Evolutionary conservation across 345 rosid species (phyloP).

Genomic region (Ailanthus altissimus): DNA sequence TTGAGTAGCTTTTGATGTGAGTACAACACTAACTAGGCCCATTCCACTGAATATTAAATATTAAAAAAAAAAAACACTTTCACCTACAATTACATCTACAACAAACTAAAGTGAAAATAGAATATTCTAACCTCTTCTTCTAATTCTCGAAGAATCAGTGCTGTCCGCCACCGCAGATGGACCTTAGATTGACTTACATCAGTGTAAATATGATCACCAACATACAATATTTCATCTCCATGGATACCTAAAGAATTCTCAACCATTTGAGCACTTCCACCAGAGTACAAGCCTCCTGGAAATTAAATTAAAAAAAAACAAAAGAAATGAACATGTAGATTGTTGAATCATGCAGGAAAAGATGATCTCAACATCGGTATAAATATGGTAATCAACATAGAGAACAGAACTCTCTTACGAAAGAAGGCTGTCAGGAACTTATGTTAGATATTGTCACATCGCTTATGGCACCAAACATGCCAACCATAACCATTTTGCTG

Average conservation of each 20-base stretch:
- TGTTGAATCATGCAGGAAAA: conserved; percentile 10
- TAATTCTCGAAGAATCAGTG: conserved; percentile 87
- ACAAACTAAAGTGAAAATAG: background rate
- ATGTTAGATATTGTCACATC: background rate
- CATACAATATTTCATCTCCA: conserved; percentile 95
- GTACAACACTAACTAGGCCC: background rate
- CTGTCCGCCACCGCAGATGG: conserved; percentile 93
- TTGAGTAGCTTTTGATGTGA: background rate
- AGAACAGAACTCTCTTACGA: background rate
- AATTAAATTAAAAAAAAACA: conserved; percentile 20
- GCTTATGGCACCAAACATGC: background rate
- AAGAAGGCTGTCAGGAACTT: background rate
- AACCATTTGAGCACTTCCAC: conserved; percentile 97
- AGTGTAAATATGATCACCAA: conserved; percentile 95
- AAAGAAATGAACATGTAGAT: background rate
- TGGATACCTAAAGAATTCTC: conserved; percentile 84
- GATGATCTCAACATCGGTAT: background rate
- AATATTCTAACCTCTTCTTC: conserved; percentile 76
- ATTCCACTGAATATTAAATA: background rate
- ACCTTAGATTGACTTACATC: conserved; percentile 95
- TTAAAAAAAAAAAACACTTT: background rate
- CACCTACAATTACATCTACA: background rate
- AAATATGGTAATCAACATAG: background rate
- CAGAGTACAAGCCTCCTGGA: conserved; percentile 85
- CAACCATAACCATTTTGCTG: background rate